Conservation (phyloP, 129 eudicot species). For the Deinandra increscens region DNA sequence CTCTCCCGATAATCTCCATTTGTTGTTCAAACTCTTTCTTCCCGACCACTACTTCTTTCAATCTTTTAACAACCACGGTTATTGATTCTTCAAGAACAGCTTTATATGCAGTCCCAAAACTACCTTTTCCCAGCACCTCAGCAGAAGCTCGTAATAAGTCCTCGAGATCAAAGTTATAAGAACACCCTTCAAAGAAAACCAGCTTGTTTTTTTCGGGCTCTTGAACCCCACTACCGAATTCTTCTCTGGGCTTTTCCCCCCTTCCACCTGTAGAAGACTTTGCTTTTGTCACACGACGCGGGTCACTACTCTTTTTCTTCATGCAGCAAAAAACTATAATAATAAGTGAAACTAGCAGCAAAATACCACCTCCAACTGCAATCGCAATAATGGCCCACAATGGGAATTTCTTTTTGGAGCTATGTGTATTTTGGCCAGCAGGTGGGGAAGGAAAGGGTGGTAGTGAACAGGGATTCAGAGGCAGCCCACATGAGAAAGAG, state of each 20-base stretch:
- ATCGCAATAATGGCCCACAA: constrained; percentile 61
- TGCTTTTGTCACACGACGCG: constrained; percentile 41
- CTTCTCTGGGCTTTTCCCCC: constrained; percentile 74
- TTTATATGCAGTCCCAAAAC: constrained; percentile 71
- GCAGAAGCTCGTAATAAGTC: constrained; percentile 81
- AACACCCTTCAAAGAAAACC: constrained; percentile 71
- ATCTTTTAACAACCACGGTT: constrained; percentile 72
- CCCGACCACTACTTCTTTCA: constrained; percentile 61
- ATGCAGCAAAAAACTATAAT: constrained; percentile 45
- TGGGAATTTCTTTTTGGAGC: constrained; percentile 49
- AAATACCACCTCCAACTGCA: constrained; percentile 71
- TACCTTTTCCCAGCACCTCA: constrained; percentile 81
- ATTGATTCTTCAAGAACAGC: constrained; percentile 70
- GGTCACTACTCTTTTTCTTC: constrained; percentile 54
- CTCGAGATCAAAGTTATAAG: constrained; percentile 65
- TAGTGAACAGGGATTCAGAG: constrained; percentile 52
- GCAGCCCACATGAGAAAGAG: constrained; percentile 59
- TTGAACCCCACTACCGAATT: constrained; percentile 84
- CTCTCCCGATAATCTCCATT: constrained; percentile 68
- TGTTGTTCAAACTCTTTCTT: constrained; percentile 74
- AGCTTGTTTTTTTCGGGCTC: constrained; percentile 73
- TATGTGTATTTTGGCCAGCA: constrained; percentile 25
- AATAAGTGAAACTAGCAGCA: constrained; percentile 38
- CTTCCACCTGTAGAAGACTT: constrained; percentile 65
- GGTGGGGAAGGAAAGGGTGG: constrained; percentile 42